Conservation (phyloP, 768 basidiomycete species). For the Auricularia auricula-judae region DNA sequence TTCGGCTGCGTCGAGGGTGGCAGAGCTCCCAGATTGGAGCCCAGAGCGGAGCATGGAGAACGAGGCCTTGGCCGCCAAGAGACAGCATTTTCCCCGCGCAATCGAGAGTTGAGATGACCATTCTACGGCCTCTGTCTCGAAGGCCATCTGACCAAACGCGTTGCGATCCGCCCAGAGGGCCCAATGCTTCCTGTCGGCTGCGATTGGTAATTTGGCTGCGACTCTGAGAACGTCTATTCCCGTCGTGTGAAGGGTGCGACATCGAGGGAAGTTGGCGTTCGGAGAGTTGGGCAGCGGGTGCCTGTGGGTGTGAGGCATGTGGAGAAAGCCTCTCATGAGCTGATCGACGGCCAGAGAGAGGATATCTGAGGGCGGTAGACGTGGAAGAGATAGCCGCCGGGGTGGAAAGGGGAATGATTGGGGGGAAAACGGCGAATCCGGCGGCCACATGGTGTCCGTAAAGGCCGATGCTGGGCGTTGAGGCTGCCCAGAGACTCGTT, state of each 20-base stretch:
- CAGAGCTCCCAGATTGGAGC: background rate
- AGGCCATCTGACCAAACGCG: background rate
- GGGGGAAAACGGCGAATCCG: background rate
- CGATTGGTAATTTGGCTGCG: background rate
- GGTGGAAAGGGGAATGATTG: background rate
- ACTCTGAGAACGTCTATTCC: background rate
- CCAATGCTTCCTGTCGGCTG: background rate
- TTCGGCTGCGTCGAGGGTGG: background rate
- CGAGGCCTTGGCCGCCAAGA: background rate
- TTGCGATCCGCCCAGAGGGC: background rate
- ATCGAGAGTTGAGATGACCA: background rate
- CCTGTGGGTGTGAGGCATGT: background rate
- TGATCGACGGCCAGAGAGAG: background rate
- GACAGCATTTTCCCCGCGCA: background rate
- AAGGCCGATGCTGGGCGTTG: background rate
- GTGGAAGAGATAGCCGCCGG: background rate
- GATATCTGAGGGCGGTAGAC: background rate
- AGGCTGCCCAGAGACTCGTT: constrained; percentile 23
- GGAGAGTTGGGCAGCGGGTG: background rate
- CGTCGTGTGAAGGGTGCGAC: background rate
- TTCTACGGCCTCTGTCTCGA: background rate
- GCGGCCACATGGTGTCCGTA: background rate
- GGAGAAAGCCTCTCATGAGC: background rate
- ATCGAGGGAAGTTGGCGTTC: background rate
- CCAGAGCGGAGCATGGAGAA: background rate